A percentile compares a stretch with the other conserved stretches of the same genome.
Conservation (phyloP, 192 early-diverging fungal genomes). For the Coemansia sp. region DNA sequence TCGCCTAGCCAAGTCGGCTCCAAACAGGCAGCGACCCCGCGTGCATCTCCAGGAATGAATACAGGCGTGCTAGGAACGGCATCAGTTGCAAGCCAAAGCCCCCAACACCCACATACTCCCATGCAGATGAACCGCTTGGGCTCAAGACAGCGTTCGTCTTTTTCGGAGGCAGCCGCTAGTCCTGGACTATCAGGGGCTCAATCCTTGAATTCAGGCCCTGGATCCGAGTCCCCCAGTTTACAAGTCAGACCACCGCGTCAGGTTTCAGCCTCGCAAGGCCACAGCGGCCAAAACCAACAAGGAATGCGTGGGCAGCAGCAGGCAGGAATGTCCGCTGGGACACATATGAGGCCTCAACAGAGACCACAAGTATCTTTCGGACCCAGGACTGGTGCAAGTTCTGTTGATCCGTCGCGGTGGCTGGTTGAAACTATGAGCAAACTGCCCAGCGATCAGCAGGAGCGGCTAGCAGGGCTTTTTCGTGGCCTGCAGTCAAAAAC, state of each 20-base stretch:
- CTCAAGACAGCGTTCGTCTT: slow-evolving; percentile 2
- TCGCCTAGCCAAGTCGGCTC: background rate
- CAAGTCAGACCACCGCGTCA: slow-evolving; percentile 1
- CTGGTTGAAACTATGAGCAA: slow-evolving; percentile 40
- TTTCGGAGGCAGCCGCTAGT: background rate
- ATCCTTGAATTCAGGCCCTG: background rate
- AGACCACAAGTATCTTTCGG: slow-evolving; percentile 22
- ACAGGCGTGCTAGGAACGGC: background rate
- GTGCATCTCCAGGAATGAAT: background rate
- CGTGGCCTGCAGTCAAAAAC: slow-evolving; percentile 42
- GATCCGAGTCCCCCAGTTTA: background rate
- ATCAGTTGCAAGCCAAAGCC: slow-evolving; percentile 4
- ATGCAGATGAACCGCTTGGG: background rate
- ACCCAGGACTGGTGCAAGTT: background rate
- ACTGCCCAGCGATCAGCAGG: slow-evolving; percentile 46
- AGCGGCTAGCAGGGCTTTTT: slow-evolving; percentile 38
- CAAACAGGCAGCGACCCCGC: background rate
- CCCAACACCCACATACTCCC: slow-evolving; percentile 8
- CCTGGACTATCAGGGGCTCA: background rate
- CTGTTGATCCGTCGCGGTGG: slow-evolving; percentile 40
- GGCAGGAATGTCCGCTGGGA: background rate
- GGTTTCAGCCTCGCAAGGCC: background rate
- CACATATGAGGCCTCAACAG: slow-evolving; percentile 12
- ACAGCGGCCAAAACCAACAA: background rate
- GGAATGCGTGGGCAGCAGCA: background rate